These are phyloP conservation scores for Rhinocladiella mackenziei DNA, from an alignment of 2,329 filamentous ascomycete species.

Conservation along the genomic window DNA sequence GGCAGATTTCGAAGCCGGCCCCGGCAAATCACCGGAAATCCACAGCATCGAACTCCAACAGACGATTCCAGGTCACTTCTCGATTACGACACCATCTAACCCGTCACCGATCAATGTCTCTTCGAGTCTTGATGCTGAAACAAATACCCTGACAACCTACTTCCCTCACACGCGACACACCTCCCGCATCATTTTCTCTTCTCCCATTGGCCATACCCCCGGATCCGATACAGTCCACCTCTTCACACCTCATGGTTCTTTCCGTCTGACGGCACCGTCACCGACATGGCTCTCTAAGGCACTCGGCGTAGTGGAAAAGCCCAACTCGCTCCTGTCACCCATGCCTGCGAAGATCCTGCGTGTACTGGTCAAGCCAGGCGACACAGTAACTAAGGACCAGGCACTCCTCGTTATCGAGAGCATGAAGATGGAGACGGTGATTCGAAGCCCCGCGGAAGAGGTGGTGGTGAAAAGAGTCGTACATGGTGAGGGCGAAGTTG, in stretches of 20 bases:
- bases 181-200: constrained; percentile 63
- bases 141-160: constrained; percentile 63
- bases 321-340: constrained; percentile 80
- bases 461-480: constrained; percentile 64
- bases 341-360: constrained; percentile 97
- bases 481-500: constrained; percentile 74
- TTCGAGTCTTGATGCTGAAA: constrained; percentile 44
- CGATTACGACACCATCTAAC: constrained; percentile 44
- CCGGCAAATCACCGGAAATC: constrained; percentile 23
- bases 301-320: constrained; percentile 72
- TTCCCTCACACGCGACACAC: constrained; percentile 77
- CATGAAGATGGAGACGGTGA: constrained; percentile 88
- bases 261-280: constrained; percentile 51
- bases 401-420: constrained; percentile 86
- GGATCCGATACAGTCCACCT: constrained; percentile 57
- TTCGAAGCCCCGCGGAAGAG: constrained; percentile 70
- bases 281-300: constrained; percentile 86
- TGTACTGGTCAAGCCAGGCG: constrained; percentile 80
- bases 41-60: constrained; percentile 49
- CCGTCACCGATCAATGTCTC: constrained; percentile 43
- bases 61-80: constrained; percentile 46
- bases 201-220: constrained; percentile 22
- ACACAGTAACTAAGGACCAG: constrained; percentile 77
- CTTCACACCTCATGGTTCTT: constrained; percentile 66
- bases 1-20: constrained; percentile 22